A percentile compares a stretch with the other conserved stretches of the same genome.
Conservation (phyloP, 352 stramenopile species). For the Globisporangium abappressorium region DNA sequence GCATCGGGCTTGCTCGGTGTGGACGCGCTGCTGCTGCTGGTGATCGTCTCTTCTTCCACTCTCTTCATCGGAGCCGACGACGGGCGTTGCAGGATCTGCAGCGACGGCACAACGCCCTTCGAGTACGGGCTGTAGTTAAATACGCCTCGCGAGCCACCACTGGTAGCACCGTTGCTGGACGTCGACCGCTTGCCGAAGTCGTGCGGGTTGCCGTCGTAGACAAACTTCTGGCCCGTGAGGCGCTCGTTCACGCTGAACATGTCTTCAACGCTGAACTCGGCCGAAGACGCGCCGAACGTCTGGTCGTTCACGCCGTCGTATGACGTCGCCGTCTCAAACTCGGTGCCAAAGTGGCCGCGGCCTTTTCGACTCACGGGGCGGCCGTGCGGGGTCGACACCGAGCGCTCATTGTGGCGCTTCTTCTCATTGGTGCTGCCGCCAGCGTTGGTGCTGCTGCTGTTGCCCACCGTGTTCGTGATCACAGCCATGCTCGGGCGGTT, state of each 20-base stretch:
- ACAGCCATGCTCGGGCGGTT: conserved; percentile 52
- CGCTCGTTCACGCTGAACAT: conserved; percentile 95
- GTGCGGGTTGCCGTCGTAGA: conserved; percentile 95
- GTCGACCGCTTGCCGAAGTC: conserved; percentile 84
- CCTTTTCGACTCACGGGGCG: conserved; percentile 39
- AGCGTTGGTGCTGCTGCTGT: conserved; percentile 12
- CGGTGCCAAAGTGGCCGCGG: conserved; percentile 81
- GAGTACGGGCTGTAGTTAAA: conserved; percentile 53
- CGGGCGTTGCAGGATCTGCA: conserved; percentile 46
- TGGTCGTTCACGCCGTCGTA: conserved; percentile 87
- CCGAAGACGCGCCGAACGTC: conserved; percentile 78
- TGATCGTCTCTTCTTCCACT: conserved; percentile 41
- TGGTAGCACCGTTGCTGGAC: neutral
- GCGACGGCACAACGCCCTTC: conserved; percentile 30
- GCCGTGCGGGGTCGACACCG: conserved; percentile 67
- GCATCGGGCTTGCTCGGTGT: conserved; percentile 40
- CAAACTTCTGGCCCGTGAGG: conserved; percentile 89
- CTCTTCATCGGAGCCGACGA: conserved; percentile 42
- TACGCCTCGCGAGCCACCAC: conserved; percentile 26
- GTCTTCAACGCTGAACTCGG: conserved; percentile 90
- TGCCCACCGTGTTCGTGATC: conserved; percentile 25
- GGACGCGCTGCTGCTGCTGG: neutral
- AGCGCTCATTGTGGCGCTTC: conserved; percentile 45
- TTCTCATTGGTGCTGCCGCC: conserved; percentile 23
- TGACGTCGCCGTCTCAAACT: conserved; percentile 73